These are phyloP conservation scores for Glycine soja DNA, from an alignment of 306 rosid species.

Conservation along the genomic window DNA sequence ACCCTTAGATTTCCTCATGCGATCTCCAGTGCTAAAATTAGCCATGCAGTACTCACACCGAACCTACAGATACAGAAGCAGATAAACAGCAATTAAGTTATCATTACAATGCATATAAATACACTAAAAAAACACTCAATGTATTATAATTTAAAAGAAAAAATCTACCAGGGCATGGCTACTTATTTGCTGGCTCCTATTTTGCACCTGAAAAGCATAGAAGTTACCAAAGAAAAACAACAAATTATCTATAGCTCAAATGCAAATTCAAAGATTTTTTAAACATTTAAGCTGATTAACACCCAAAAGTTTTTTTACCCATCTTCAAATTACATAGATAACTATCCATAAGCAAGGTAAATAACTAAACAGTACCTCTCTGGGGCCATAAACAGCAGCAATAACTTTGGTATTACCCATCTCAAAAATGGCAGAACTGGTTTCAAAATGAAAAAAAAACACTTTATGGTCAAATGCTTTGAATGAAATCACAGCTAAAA, in stretches of 20 bases:
- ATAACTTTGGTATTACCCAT: conserved; percentile 94
- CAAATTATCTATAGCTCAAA: conserved; percentile 20
- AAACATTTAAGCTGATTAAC: background rate
- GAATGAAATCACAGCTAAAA: conserved; percentile 9
- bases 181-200: conserved; percentile 66
- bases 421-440: conserved; percentile 86
- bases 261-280: conserved; percentile 10
- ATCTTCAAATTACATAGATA: conserved; percentile 68
- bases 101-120: conserved; percentile 16
- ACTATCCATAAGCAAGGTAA: background rate
- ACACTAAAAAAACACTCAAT: background rate
- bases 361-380: conserved; percentile 64
- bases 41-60: conserved; percentile 95
- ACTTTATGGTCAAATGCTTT: conserved; percentile 5
- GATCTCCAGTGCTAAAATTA: conserved; percentile 95
- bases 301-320: conserved; percentile 52
- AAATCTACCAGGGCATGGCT: conserved; percentile 73
- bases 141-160: background rate
- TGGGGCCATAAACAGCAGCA: conserved; percentile 93
- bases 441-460: conserved; percentile 13
- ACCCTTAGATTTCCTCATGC: conserved; percentile 89
- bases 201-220: conserved; percentile 70
- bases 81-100: background rate
- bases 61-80: conserved; percentile 58
- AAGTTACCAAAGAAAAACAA: background rate